Evolutionary conservation across 768 basidiomycete genomes (phyloP), one percentile per base, ranked within the genome.

Genomic region (Fomitopsis serialis): DNA sequence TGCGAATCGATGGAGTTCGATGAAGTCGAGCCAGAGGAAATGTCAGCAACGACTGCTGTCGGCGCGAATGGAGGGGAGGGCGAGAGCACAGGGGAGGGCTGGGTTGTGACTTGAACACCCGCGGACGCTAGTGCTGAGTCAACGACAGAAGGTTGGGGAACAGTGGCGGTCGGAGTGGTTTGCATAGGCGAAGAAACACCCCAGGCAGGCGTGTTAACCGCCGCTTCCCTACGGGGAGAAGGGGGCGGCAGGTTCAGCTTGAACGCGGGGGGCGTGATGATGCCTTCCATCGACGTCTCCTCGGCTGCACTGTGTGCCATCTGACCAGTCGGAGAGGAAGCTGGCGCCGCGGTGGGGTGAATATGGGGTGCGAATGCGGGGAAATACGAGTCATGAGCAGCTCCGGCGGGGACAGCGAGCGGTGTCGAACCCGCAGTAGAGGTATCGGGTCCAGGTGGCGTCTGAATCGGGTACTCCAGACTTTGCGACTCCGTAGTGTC

Each of bases 301-400:
- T 27, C 46, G 11, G 29, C 8, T 22, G n/a, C 5, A 35, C n/a
- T 21, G 3, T 13, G 27, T 15, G 12, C 22, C 46, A 29, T 25
- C 5, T n/a, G 29, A 5, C 46, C 13, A 4, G 10, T 6, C 36
- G 48, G 48, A 2, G 48, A 40, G n/a, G 35, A 10, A 3, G 48
- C 34, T 9, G 48, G 48, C n/a, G 48, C 25, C 8, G 13, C 48
- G 23, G 34, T 52, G 21, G 54, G 24, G 17, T 44, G 35, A 4
- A 36, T n/a, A 8, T 29, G 24, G 12, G 40, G 37, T n/a, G n/a
- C n/a, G 53, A 57, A 47, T n/a, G 47, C 36, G 3, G 56, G 56
- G 45, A 57, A 57, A 54, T 57, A 57, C 29, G 56, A 57, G 36
- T 57, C 56, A 15, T 19, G 19, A 2, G 36, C n/a, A n/a, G 15